Conservation (phyloP, 306 rosid species). For the Nissolia schottii region DNA sequence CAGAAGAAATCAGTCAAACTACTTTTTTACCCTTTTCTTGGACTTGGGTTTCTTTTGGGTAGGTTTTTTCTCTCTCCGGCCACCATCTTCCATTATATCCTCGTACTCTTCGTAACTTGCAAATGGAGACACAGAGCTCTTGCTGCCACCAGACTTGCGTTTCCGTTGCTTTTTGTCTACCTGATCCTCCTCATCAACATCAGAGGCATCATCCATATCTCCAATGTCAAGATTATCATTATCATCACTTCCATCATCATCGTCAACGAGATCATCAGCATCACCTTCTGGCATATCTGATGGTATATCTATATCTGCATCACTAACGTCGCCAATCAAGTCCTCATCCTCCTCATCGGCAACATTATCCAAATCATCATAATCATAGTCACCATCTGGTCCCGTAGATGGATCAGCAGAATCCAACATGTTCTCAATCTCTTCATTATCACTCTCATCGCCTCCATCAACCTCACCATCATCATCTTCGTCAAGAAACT, state of each 20-base stretch:
- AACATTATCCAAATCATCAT: constrained; percentile 76
- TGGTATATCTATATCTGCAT: constrained; percentile 48
- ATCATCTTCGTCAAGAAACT: constrained; percentile 47
- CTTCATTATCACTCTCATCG: constrained; percentile 87
- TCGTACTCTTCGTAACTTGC: constrained; percentile 86
- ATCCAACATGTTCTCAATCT: constrained; percentile 76
- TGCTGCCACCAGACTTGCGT: constrained; percentile 42
- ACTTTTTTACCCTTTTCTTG: constrained; percentile 32
- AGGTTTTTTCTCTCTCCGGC: constrained; percentile 23
- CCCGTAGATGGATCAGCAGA: constrained; percentile 46
- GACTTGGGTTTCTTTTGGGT: constrained; percentile 23
- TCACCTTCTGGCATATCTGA: constrained; percentile 56
- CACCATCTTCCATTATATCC: constrained; percentile 52
- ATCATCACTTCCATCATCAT: neutral
- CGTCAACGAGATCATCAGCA: constrained; percentile 28
- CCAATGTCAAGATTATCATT: constrained; percentile 34
- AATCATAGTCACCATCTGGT: constrained; percentile 62
- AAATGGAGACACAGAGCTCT: constrained; percentile 59
- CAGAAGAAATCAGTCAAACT: neutral
- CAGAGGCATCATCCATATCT: constrained; percentile 46
- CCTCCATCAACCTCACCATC: constrained; percentile 52
- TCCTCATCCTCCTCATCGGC: constrained; percentile 75
- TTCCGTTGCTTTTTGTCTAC: constrained; percentile 41
- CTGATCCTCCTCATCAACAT: constrained; percentile 31
- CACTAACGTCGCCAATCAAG: constrained; percentile 65